Evolutionary conservation across 2,329 filamentous ascomycete species (phyloP).

Genomic region (Capronia coronata): DNA sequence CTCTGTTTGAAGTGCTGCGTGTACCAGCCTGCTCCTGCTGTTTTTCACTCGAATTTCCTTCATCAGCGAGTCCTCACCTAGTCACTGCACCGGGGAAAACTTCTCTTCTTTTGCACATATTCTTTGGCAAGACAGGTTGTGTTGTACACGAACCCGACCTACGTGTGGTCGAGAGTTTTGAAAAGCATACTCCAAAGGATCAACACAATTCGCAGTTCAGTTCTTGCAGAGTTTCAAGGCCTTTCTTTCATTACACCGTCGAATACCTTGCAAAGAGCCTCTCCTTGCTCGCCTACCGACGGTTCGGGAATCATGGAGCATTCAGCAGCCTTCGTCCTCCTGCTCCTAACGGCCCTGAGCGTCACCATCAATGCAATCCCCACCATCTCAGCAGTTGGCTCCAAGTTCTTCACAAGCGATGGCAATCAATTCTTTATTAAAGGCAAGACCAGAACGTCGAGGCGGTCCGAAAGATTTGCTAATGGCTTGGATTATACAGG

Average conservation of each 20-base stretch:
- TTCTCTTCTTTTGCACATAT: slow-evolving; percentile 15
- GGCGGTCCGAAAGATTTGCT: not conserved
- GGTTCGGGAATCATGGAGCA: slow-evolving; percentile 9
- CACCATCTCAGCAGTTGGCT: slow-evolving; percentile 58
- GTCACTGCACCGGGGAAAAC: slow-evolving; percentile 5
- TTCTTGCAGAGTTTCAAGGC: not conserved
- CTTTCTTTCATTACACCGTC: slow-evolving; percentile 1
- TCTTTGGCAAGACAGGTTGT: slow-evolving; percentile 7
- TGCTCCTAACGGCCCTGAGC: slow-evolving; percentile 24
- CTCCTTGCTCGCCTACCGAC: not conserved
- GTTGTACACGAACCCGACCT: not conserved
- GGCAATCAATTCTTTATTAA: slow-evolving; percentile 80
- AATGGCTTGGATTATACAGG: slow-evolving; percentile 43
- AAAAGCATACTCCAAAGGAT: not conserved
- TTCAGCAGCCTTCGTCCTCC: slow-evolving; percentile 5
- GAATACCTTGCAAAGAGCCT: not conserved
- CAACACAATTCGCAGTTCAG: not conserved
- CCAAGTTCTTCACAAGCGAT: slow-evolving; percentile 78
- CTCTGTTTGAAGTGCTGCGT: not conserved
- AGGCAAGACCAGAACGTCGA: slow-evolving; percentile 45
- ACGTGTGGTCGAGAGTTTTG: too few species aligned
- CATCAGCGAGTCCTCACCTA: slow-evolving; percentile 1
- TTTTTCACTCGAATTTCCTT: slow-evolving; percentile 5
- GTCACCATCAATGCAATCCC: slow-evolving; percentile 43
- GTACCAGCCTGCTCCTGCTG: slow-evolving; percentile 4